Base-by-base conservation (phyloP, 164 flowering plant species). In the Nymphaea colorata region DNA sequence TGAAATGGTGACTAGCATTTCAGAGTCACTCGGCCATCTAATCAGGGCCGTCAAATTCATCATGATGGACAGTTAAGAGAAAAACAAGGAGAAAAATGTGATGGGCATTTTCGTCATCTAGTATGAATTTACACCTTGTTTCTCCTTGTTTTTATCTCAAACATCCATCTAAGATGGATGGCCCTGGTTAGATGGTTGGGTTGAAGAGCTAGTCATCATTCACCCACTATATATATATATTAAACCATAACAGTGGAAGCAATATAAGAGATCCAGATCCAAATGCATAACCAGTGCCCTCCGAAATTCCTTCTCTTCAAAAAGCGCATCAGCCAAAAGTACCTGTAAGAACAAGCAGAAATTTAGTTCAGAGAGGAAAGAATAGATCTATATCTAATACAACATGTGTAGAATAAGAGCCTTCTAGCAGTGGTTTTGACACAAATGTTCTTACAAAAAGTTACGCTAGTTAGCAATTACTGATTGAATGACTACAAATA, bases 311-410 rank as follows among this genome's bases (percentile, higher is more conserved):
- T 85, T 86, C 57, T 87, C 90, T 17, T 86, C 90, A 76, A 79
- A 87, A 70, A 90, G 79, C 6, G 96, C 82, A 79, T 93, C 95
- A 14, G 91, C 98, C 67, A 87, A 84, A 71, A 89, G 87, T 71
- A 88, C 87, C 98, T 93, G 76, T 55, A 74, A 64, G 62, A 44
- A 65, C 41, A 16, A 5, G 64, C 61, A 18, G 44, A 11, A 25
- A 64, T 7, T 44, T 43, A 7, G 16, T 36, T n/a, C 41, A 61
- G n/a, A 6, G 63, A 55, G 59, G 10, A 55, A 16, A 8, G 2
- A 55, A 55, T 8, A 55, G 1, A 55, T 8, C 1, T 55, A 55
- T 55, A 16, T 10, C 12, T 16, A 16, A 10, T 8, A 55, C 59
- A 55, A 55, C 10, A 10, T 8, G 16, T 16, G 12, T 55, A 55